These are phyloP conservation scores for Lophium mytilinum DNA, from an alignment of 495 filamentous ascomycete genomes.

Conservation along the genomic window DNA sequence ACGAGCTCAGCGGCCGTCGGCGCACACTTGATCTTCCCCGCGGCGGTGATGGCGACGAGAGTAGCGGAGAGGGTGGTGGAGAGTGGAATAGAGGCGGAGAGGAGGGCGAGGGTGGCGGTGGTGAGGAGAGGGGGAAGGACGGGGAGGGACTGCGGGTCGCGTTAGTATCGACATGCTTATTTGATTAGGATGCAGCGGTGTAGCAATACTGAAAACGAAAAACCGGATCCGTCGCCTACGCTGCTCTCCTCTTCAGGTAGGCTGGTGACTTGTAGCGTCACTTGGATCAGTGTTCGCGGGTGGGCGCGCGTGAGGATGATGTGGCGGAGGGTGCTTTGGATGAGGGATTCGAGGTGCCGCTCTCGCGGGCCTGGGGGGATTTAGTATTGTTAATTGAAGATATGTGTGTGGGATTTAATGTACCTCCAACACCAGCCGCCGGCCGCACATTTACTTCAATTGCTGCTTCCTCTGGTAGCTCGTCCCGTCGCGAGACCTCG, in stretches of 20 bases:
- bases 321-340: slow-evolving; percentile 58
- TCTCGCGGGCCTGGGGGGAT: slow-evolving; percentile 53
- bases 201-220: neutral
- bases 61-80: slow-evolving; percentile 59
- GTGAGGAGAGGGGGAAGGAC: slow-evolving; percentile 70
- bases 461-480: slow-evolving; percentile 80
- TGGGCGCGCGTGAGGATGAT: slow-evolving; percentile 61
- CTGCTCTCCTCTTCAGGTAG: slow-evolving; percentile 36
- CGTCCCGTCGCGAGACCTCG: slow-evolving; percentile 77
- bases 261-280: slow-evolving; percentile 65
- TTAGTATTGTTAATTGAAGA: slow-evolving; percentile 30
- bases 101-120: slow-evolving; percentile 60
- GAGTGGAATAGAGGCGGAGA: slow-evolving; percentile 69
- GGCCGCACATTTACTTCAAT: slow-evolving; percentile 88
- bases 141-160: slow-evolving; percentile 54
- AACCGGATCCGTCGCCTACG: neutral
- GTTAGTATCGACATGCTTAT: neutral
- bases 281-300: slow-evolving; percentile 59
- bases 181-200: neutral
- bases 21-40: slow-evolving; percentile 41
- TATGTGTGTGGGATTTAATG: slow-evolving; percentile 30
- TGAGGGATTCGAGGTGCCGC: slow-evolving; percentile 61
- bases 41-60: slow-evolving; percentile 47
- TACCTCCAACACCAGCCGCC: slow-evolving; percentile 74
- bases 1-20: slow-evolving; percentile 44